Percentiles rank a stretch among this genome's conserved stretches.
Evolutionary conservation across 371 early-diverging fungal genomes (phyloP).

Genomic region (Dinochytrium kinnereticum): DNA sequence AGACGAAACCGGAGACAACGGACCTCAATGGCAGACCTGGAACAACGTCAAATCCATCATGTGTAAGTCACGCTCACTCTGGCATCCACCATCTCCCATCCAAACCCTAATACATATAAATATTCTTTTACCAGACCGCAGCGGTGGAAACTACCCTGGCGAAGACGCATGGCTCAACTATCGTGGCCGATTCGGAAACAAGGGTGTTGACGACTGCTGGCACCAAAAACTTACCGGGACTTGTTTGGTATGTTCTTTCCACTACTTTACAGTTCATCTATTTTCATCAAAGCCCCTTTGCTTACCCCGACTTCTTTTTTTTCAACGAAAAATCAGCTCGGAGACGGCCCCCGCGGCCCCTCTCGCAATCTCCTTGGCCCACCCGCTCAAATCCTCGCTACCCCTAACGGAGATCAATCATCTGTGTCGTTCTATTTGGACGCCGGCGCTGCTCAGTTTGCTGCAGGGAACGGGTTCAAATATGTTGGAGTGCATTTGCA

Average conservation of each 20-base stretch:
- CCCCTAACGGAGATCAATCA: neutral
- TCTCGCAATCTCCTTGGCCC: neutral
- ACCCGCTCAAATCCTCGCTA: neutral
- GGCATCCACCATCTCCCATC: too few species aligned
- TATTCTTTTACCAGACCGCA: constrained; percentile 2
- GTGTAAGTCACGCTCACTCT: constrained; percentile 2
- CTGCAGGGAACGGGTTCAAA: too few species aligned
- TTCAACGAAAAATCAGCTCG: neutral
- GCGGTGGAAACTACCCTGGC: constrained; percentile 19
- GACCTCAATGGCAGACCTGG: constrained; percentile 20
- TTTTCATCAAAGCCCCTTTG: too few species aligned
- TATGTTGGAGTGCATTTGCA: constrained; percentile 16
- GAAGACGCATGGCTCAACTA: constrained; percentile 24
- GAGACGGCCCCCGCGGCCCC: neutral
- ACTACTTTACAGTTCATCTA: too few species aligned
- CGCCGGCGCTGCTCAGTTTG: neutral
- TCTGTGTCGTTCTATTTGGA: neutral
- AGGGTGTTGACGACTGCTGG: constrained; percentile 14
- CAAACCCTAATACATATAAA: too few species aligned
- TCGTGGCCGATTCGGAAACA: constrained; percentile 22
- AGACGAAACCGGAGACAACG: constrained; percentile 24
- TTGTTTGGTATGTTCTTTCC: constrained; percentile 15
- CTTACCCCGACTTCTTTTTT: too few species aligned
- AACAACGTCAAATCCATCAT: constrained; percentile 19
- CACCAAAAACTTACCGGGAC: constrained; percentile 9